A percentile compares a stretch with the other conserved stretches of the same genome.
These are phyloP conservation scores for Eimeria acervulina DNA, from an alignment of 169 alveolate genomes.

Conservation along the genomic window DNA sequence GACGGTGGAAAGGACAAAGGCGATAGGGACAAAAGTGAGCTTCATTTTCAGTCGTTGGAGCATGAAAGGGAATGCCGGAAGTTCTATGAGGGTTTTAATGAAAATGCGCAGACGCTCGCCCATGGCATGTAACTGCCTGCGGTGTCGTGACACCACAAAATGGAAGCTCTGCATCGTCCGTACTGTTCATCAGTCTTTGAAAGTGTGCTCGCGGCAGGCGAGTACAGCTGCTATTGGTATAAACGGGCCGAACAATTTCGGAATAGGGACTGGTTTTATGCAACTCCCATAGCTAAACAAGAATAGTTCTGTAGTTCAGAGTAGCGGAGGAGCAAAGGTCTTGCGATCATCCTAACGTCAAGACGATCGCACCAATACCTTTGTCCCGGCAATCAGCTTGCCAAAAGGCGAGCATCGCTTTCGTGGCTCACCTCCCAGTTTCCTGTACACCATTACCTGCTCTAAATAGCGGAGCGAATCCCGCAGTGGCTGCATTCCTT, in stretches of 20 bases:
- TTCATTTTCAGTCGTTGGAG: conserved; percentile 26
- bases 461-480: background rate
- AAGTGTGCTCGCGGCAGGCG: background rate
- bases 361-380: background rate
- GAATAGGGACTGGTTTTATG: background rate
- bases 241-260: background rate
- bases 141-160: conserved; percentile 33
- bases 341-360: background rate
- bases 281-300: background rate
- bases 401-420: background rate
- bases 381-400: background rate
- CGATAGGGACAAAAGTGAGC: conserved; percentile 51
- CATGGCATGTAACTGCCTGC: background rate
- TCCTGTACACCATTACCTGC: background rate
- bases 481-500: background rate
- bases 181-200: background rate
- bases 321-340: too few relatives aligned
- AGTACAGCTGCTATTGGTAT: background rate
- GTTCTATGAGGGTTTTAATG: conserved; percentile 44
- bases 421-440: background rate
- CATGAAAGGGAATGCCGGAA: conserved; percentile 18
- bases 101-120: conserved; percentile 15
- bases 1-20: conserved; percentile 32
- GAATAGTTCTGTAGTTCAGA: too few relatives aligned
- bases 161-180: background rate